These are phyloP conservation scores for Thermothelomyces thermophilus DNA, from an alignment of 2,329 filamentous ascomycete species.

Conservation along the genomic window DNA sequence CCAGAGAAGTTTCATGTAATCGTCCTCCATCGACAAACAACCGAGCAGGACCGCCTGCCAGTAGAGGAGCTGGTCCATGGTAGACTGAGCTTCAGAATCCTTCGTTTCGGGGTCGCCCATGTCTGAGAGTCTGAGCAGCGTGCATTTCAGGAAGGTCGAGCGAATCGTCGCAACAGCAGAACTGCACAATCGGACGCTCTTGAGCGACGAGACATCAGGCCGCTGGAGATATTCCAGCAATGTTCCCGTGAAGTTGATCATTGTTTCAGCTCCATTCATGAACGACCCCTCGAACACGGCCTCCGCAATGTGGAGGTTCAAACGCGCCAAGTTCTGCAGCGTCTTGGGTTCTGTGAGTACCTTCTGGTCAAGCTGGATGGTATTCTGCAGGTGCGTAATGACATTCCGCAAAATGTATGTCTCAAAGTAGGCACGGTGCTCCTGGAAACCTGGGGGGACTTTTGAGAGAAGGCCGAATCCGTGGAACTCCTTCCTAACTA, in stretches of 20 bases:
- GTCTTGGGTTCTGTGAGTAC: constrained; percentile 73
- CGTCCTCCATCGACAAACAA: constrained; percentile 69
- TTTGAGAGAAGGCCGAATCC: constrained; percentile 82
- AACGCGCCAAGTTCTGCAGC: constrained; percentile 77
- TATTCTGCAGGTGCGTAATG: constrained; percentile 62
- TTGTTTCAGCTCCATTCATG: constrained; percentile 72
- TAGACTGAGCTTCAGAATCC: constrained; percentile 58
- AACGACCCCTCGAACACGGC: constrained; percentile 97
- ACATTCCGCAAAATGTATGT: constrained; percentile 77
- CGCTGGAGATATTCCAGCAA: constrained; percentile 84
- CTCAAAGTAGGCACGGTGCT: constrained; percentile 92
- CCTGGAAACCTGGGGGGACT: constrained; percentile 84
- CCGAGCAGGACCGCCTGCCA: constrained; percentile 91
- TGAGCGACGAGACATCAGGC: constrained; percentile 71
- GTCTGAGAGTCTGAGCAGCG: constrained; percentile 76
- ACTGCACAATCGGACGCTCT: constrained; percentile 85
- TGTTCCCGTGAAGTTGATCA: constrained; percentile 80
- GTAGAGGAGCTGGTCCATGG: constrained; percentile 82
- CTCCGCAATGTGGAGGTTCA: constrained; percentile 76
- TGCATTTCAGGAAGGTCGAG: constrained; percentile 68
- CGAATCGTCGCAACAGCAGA: constrained; percentile 74
- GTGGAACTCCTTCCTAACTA: constrained; percentile 81
- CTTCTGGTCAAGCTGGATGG: constrained; percentile 64
- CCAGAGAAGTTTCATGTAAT: constrained; percentile 78
- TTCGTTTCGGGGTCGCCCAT: constrained; percentile 59